A percentile compares a stretch with the other conserved stretches of the same genome.
These are phyloP conservation scores for Tricharina praecox DNA, from an alignment of 495 filamentous ascomycete genomes.

Conservation along the genomic window DNA sequence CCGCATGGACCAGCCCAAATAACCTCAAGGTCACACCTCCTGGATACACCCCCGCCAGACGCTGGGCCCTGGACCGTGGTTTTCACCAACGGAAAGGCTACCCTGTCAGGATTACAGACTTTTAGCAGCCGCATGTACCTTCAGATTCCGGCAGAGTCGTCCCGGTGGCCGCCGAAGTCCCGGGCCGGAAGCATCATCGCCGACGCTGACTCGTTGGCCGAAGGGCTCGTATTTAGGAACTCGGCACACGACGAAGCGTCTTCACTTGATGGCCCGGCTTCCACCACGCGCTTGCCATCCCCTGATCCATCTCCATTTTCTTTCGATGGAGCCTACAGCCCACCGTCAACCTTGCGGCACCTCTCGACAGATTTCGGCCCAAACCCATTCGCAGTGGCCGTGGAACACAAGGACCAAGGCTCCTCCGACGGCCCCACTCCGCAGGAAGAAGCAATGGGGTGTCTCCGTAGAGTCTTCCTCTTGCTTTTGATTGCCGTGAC, in stretches of 20 bases:
- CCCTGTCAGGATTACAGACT: constrained; percentile 1
- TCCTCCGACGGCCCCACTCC: too few relatives aligned
- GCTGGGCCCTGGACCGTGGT: neutral
- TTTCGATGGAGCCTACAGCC: neutral
- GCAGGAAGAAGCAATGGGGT: too few relatives aligned
- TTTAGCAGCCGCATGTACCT: constrained; percentile 1
- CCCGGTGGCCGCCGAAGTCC: neutral
- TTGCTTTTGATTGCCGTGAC: too few relatives aligned
- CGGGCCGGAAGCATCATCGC: neutral
- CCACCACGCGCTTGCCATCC: neutral
- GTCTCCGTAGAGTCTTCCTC: too few relatives aligned
- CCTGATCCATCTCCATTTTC: neutral
- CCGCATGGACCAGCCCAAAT: constrained; percentile 3
- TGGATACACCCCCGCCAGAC: neutral
- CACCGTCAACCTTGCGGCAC: neutral
- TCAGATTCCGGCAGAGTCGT: neutral
- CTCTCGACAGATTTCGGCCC: neutral
- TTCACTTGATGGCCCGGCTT: neutral
- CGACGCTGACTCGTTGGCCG: neutral
- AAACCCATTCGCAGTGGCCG: too few relatives aligned
- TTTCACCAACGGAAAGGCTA: neutral
- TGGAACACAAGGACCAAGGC: too few relatives aligned
- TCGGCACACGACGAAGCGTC: neutral
- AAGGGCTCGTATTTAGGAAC: neutral
- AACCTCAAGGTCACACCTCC: neutral